A percentile compares a stretch with the other conserved stretches of the same genome.
Conservation (phyloP, 495 filamentous ascomycete species). For the Geoglossum glabrum region DNA sequence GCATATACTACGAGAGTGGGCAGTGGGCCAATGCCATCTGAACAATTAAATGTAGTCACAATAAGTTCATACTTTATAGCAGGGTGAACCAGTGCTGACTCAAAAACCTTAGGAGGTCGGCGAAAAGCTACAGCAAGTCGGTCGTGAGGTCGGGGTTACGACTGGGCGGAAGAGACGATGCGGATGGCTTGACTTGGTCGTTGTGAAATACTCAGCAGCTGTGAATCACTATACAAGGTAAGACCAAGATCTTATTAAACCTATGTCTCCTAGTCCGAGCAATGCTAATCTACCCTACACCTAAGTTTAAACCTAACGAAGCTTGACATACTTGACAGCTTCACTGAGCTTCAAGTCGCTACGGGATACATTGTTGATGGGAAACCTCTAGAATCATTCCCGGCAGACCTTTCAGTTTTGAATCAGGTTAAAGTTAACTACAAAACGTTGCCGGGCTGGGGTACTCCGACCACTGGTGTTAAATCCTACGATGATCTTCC, state of each 20-base stretch:
- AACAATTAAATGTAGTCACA: conserved; percentile 38
- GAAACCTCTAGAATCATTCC: conserved; percentile 36
- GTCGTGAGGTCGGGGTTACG: conserved; percentile 57
- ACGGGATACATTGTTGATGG: conserved; percentile 34
- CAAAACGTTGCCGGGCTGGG: conserved; percentile 61
- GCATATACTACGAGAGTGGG: conserved; percentile 31
- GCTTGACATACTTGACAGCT: conserved; percentile 69
- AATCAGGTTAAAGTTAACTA: conserved; percentile 43
- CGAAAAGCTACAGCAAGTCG: conserved; percentile 41
- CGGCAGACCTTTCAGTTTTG: conserved; percentile 46
- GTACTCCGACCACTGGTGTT: conserved; percentile 41
- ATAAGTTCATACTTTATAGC: too few relatives aligned
- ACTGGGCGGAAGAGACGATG: conserved; percentile 71
- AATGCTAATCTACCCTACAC: background rate
- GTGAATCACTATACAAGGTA: conserved; percentile 49
- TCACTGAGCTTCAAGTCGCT: conserved; percentile 62
- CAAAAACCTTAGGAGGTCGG: conserved; percentile 25
- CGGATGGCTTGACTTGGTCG: conserved; percentile 79
- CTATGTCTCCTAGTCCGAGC: background rate
- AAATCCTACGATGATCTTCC: conserved; percentile 48
- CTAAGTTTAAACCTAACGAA: conserved; percentile 66
- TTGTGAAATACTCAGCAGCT: conserved; percentile 51
- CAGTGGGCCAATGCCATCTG: conserved; percentile 51
- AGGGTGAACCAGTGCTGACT: too few relatives aligned
- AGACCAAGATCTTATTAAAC: background rate